These are phyloP conservation scores for Lactifluus subvellereus DNA, from an alignment of 768 basidiomycete species.

Conservation along the genomic window DNA sequence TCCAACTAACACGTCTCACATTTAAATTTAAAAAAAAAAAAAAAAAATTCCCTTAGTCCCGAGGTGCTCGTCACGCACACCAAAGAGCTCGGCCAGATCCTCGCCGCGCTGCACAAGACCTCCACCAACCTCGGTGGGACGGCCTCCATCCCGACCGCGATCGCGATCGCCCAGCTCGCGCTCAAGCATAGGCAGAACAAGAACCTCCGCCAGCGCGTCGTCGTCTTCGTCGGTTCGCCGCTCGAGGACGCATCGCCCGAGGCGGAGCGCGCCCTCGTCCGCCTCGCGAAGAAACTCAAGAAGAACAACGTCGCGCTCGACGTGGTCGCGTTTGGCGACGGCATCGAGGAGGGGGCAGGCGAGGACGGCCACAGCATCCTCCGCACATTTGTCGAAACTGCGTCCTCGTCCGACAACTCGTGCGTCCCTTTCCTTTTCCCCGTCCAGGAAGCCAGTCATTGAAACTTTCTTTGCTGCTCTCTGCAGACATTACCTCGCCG, in stretches of 20 bases:
- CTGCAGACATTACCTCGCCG: constrained; percentile 69
- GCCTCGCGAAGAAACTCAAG: constrained; percentile 94
- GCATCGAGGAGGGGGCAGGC: constrained; percentile 60
- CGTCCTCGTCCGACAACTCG: constrained; percentile 82
- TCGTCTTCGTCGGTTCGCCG: constrained; percentile 91
- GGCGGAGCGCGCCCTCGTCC: constrained; percentile 67
- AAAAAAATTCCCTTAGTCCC: constrained; percentile 45
- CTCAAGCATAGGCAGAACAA: constrained; percentile 98
- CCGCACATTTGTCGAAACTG: constrained; percentile 76
- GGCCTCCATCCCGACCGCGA: constrained; percentile 83
- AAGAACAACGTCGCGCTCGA: constrained; percentile 99
- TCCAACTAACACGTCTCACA: background rate
- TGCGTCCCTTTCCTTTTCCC: constrained; percentile 35
- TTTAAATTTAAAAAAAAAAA: too few species aligned
- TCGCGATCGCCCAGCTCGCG: constrained; percentile 91
- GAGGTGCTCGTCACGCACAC: constrained; percentile 96
- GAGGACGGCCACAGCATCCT: constrained; percentile 62
- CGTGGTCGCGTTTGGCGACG: constrained; percentile 85
- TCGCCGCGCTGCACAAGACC: constrained; percentile 68
- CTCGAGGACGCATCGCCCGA: constrained; percentile 63
- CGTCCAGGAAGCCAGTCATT: too few species aligned
- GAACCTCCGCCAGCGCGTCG: constrained; percentile 92
- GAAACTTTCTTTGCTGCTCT: background rate
- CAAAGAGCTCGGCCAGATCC: constrained; percentile 89
- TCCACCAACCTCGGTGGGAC: constrained; percentile 70